phyloP scores from a whole-genome alignment of 805 yeast genomes.

The Wickerhamomyces alni region DNA sequence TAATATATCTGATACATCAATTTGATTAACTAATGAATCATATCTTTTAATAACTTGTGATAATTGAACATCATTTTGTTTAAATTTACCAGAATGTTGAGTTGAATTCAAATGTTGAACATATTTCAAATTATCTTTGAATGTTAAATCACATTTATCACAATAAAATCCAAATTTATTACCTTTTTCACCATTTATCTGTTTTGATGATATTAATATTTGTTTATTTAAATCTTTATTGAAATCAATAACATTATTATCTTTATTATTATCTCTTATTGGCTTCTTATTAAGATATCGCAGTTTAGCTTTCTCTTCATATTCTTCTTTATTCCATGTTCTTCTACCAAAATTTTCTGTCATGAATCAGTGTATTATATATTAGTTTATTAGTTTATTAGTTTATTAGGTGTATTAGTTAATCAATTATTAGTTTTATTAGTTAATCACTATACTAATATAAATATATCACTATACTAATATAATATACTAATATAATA shows the following conservation, averaged over 20 bases:
- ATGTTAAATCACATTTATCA: conserved; percentile 71
- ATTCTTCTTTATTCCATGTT: conserved; percentile 69
- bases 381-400: too few relatives aligned
- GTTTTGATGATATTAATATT: conserved; percentile 23
- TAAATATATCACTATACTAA: too few relatives aligned
- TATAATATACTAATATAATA: too few relatives aligned
- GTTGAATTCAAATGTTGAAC: conserved; percentile 80
- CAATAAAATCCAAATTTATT: conserved; percentile 82
- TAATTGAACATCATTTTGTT: conserved; percentile 38
- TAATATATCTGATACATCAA: background rate
- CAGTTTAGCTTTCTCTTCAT: conserved; percentile 40
- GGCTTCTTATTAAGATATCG: too few relatives aligned
- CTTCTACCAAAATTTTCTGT: conserved; percentile 48
- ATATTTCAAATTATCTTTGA: conserved; percentile 74
- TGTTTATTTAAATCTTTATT: conserved; percentile 27
- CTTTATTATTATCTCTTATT: too few relatives aligned
- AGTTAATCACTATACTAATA: too few relatives aligned
- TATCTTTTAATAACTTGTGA: conserved; percentile 41
- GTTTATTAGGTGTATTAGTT: too few relatives aligned
- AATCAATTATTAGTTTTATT: too few relatives aligned
- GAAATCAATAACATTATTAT: conserved; percentile 15
- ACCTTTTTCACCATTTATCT: conserved; percentile 34
- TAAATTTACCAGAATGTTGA: conserved; percentile 43
- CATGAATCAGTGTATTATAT: too few relatives aligned
- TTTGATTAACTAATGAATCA: conserved; percentile 25